phyloP scores from a whole-genome alignment of 2,329 filamentous ascomycete genomes.

The Pseudogymnoascus sp. region DNA sequence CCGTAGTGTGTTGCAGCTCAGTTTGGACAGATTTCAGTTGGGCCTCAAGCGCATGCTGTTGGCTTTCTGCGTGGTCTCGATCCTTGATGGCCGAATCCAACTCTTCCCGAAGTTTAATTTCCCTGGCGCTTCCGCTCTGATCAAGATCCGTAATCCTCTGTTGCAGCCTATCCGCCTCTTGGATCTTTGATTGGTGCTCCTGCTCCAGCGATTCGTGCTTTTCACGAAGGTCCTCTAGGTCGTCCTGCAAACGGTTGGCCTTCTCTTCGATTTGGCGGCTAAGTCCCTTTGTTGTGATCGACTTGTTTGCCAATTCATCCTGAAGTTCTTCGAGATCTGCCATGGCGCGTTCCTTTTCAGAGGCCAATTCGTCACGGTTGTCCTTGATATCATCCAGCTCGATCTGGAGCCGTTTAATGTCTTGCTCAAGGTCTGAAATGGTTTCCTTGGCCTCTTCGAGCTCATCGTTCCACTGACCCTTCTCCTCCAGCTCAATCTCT shows the following conservation, averaged over 20 bases:
- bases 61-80: constrained; percentile 27
- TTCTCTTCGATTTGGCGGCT: constrained; percentile 70
- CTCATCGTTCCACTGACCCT: constrained; percentile 42
- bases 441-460: constrained; percentile 47
- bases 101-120: constrained; percentile 35
- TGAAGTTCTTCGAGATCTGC: constrained; percentile 57
- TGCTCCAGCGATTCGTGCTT: constrained; percentile 34
- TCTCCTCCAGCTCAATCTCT: constrained; percentile 47
- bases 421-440: constrained; percentile 49
- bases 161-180: constrained; percentile 31
- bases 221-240: constrained; percentile 46
- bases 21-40: constrained; percentile 48
- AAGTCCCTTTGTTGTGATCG: constrained; percentile 64
- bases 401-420: constrained; percentile 44
- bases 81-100: constrained; percentile 30
- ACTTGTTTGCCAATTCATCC: constrained; percentile 72
- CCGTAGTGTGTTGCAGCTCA: constrained; percentile 49
- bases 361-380: constrained; percentile 43
- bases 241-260: constrained; percentile 54
- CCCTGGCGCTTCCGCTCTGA: constrained; percentile 23
- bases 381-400: constrained; percentile 47
- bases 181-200: constrained; percentile 35
- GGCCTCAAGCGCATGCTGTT: constrained; percentile 33
- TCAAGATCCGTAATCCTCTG: constrained; percentile 33
- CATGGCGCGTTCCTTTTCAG: constrained; percentile 49